Conservation (phyloP, 164 flowering plant genomes). For the Litsea cubeba region DNA sequence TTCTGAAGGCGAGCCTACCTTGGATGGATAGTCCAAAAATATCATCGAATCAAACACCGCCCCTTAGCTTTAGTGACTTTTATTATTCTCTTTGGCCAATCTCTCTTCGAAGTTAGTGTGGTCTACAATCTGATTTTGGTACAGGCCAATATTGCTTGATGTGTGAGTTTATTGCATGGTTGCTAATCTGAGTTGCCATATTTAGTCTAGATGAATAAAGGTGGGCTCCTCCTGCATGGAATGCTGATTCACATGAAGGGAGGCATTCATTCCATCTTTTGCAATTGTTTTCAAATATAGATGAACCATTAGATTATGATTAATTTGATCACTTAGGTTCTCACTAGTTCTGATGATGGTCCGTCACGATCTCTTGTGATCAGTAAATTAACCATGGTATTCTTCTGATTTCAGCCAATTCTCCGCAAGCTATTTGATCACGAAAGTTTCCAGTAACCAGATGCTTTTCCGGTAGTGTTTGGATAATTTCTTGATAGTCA, state of each 20-base stretch:
- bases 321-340: background rate
- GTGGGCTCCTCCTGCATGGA: background rate
- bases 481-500: background rate
- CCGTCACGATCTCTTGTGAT: background rate
- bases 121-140: too few relatives aligned
- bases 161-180: background rate
- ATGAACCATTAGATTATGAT: background rate
- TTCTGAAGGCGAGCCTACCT: too few relatives aligned
- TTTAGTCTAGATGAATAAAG: background rate
- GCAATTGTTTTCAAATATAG: background rate
- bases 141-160: too few relatives aligned
- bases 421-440: conserved; percentile 45
- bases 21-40: too few relatives aligned
- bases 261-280: background rate
- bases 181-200: background rate
- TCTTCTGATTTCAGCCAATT: conserved; percentile 34
- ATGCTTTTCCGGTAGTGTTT: background rate
- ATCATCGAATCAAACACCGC: background rate
- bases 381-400: background rate
- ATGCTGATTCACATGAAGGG: background rate
- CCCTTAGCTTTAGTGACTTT: background rate
- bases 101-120: background rate
- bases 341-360: background rate
- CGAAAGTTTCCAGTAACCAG: conserved; percentile 16
- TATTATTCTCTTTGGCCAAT: background rate